These are phyloP conservation scores for Trichoderma virens DNA, from an alignment of 495 filamentous ascomycete genomes.

Conservation along the genomic window DNA sequence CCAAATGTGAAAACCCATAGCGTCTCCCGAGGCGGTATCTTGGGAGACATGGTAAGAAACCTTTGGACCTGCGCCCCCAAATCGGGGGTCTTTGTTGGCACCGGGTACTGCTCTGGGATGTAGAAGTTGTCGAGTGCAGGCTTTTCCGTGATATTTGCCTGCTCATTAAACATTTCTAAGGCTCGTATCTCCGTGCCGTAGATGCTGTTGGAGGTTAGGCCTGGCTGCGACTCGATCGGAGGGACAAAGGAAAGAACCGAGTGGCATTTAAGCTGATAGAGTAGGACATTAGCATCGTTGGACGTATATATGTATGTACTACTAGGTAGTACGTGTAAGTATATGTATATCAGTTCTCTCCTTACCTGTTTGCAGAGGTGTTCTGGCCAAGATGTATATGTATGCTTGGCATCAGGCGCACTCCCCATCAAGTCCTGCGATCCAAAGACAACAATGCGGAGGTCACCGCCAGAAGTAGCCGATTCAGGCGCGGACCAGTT, in stretches of 20 bases:
- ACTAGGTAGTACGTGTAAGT: too few species aligned
- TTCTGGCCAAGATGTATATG: constrained; percentile 16
- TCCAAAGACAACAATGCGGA: constrained; percentile 23
- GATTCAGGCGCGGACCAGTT: constrained; percentile 18
- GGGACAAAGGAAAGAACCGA: constrained; percentile 26
- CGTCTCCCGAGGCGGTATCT: constrained; percentile 25
- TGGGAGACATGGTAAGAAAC: constrained; percentile 28
- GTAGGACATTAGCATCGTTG: constrained; percentile 15
- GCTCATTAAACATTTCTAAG: constrained; percentile 12
- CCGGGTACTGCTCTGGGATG: constrained; percentile 25
- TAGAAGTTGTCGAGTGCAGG: constrained; percentile 31
- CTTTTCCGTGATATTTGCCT: constrained; percentile 12
- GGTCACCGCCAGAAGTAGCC: background rate
- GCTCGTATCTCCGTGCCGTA: constrained; percentile 19
- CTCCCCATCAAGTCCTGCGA: constrained; percentile 19
- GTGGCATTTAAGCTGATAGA: constrained; percentile 27
- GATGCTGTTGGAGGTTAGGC: constrained; percentile 25
- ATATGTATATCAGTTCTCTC: too few species aligned
- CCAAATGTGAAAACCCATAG: constrained; percentile 40
- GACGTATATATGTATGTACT: too few species aligned
- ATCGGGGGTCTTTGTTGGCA: constrained; percentile 24
- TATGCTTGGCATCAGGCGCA: background rate
- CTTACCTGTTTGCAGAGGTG: constrained; percentile 20
- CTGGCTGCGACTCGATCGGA: constrained; percentile 13
- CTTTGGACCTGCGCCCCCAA: constrained; percentile 31